Evolutionary conservation across 331 rosid genomes (phyloP).

Genomic region (Ulmus americana): DNA sequence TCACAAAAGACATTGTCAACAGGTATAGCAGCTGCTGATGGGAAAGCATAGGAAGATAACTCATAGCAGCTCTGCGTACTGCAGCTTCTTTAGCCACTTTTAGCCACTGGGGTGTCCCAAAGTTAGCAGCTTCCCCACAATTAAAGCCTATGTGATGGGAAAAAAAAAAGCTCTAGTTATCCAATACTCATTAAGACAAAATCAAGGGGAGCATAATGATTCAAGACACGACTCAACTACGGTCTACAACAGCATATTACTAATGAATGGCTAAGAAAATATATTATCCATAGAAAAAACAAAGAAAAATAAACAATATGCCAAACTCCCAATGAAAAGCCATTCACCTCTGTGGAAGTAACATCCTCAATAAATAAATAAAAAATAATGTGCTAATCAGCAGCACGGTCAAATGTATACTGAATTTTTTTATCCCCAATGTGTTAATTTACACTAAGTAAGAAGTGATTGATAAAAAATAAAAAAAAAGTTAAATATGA

Average conservation of each 20-base stretch:
- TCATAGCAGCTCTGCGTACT: constrained; percentile 95
- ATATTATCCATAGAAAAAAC: not conserved
- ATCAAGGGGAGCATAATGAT: not conserved
- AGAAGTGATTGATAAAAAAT: no score
- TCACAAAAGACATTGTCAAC: constrained; percentile 87
- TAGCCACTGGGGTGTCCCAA: constrained; percentile 97
- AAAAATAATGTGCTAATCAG: no score
- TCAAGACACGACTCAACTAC: not conserved
- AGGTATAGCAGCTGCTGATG: constrained; percentile 95
- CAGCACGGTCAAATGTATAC: no score
- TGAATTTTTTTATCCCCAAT: no score
- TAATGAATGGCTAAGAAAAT: not conserved
- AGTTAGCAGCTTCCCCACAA: constrained; percentile 99
- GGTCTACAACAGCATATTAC: not conserved
- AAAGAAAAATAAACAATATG: not conserved
- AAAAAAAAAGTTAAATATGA: no score
- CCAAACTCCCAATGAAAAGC: no score
- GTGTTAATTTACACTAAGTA: no score
- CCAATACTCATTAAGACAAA: constrained; percentile 17
- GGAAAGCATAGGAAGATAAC: constrained; percentile 98
- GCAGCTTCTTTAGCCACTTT: constrained; percentile 94
- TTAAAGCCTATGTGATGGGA: constrained; percentile 62
- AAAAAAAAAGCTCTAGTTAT: constrained; percentile 10
- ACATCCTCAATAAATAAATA: no score
- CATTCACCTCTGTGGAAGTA: no score